phyloP scores from a whole-genome alignment of 2,329 filamentous ascomycete species.

The Nothophoma quercina region DNA sequence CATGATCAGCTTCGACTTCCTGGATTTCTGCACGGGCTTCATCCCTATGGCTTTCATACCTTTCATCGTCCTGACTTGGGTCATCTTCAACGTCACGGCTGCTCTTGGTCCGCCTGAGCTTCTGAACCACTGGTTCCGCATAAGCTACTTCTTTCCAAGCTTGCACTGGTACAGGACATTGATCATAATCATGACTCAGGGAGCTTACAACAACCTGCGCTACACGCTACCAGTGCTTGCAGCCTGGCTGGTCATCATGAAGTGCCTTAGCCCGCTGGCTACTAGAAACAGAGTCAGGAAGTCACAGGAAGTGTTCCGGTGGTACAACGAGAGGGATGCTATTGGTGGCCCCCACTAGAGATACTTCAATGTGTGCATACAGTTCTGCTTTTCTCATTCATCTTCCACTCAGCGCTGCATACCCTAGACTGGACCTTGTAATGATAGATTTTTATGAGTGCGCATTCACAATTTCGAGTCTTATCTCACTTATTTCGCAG shows the following conservation, averaged over 20 bases:
- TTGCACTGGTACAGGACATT: conserved; percentile 21
- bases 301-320: conserved; percentile 14
- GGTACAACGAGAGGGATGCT: conserved; percentile 20
- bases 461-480: too few relatives aligned
- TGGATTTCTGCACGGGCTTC: conserved; percentile 18
- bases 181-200: conserved; percentile 17
- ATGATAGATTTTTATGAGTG: neutral
- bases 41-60: conserved; percentile 14
- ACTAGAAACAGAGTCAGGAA: conserved; percentile 19
- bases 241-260: conserved; percentile 16
- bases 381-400: neutral
- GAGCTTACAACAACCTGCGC: conserved; percentile 11
- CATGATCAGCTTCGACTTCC: conserved; percentile 19
- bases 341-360: conserved; percentile 18
- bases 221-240: conserved; percentile 18
- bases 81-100: conserved; percentile 16
- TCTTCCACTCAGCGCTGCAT: neutral
- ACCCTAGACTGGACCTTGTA: neutral
- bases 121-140: conserved; percentile 9
- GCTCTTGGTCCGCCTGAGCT: conserved; percentile 5
- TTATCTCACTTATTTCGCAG: too few relatives aligned
- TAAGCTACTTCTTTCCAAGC: conserved; percentile 17
- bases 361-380: neutral
- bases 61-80: conserved; percentile 11
- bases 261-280: conserved; percentile 17